phyloP scores from a whole-genome alignment of 352 stramenopile species.

The Phytophthora palmivora region DNA sequence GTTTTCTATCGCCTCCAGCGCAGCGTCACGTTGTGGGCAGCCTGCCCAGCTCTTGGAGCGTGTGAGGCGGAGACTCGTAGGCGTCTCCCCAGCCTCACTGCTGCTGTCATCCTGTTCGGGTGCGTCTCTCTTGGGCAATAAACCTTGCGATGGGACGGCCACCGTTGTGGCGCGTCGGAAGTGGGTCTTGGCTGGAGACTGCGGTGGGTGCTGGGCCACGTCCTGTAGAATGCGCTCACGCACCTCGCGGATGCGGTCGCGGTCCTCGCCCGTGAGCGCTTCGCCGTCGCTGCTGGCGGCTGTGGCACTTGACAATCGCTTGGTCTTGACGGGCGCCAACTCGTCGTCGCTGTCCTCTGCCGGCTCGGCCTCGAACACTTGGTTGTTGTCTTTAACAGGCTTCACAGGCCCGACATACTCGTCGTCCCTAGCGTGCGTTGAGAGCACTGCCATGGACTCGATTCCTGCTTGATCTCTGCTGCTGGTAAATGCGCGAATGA shows the following conservation, averaged over 20 bases:
- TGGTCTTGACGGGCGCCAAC: slow-evolving; percentile 16
- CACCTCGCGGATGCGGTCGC: slow-evolving; percentile 18
- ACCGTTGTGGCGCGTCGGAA: slow-evolving; percentile 67
- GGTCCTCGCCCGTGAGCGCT: slow-evolving; percentile 18
- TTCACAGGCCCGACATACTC: slow-evolving; percentile 26
- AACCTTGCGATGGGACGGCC: slow-evolving; percentile 38
- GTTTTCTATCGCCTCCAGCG: slow-evolving; percentile 64
- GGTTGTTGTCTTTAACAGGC: slow-evolving; percentile 35
- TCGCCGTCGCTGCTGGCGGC: slow-evolving; percentile 34
- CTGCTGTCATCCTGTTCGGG: slow-evolving; percentile 29
- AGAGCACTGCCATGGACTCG: slow-evolving; percentile 21
- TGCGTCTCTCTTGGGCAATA: slow-evolving; percentile 16
- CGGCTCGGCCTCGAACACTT: slow-evolving; percentile 11
- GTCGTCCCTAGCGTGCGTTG: slow-evolving; percentile 21
- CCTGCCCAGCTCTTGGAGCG: slow-evolving; percentile 63
- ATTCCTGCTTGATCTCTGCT: slow-evolving; percentile 2
- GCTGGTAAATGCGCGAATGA: slow-evolving; percentile 32
- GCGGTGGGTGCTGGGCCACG: background rate
- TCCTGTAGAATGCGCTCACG: slow-evolving; percentile 25
- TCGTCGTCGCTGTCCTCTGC: slow-evolving; percentile 4
- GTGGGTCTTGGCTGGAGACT: slow-evolving; percentile 20
- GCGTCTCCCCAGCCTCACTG: slow-evolving; percentile 22
- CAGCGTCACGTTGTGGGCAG: slow-evolving; percentile 56
- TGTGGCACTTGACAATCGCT: slow-evolving; percentile 35
- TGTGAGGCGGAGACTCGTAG: slow-evolving; percentile 26